Base-by-base conservation (phyloP, 2,329 filamentous ascomycete species). In the Mariannaea elegans region DNA sequence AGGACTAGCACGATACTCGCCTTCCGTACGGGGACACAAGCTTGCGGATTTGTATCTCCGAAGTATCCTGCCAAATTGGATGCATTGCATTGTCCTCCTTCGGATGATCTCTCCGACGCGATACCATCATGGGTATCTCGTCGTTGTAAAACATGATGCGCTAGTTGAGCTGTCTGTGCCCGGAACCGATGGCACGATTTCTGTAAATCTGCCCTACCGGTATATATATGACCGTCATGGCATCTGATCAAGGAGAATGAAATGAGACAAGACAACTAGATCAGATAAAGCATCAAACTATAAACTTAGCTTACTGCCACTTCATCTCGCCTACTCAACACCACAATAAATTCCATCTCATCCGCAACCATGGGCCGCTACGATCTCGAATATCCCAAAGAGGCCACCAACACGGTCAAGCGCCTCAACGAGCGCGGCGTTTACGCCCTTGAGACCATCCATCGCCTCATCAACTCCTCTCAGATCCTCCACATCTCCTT, bases 401-500 rank as follows among this genome's bases (percentile, higher is more conserved):
- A 84, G 67, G 76, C 82, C 24, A 81, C 81, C 67, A 91, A 88
- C 76, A 90, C 85, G 23, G 84, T 91, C 64, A 90, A 90, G 66
- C 84, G 90, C 23, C 85, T 89, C 68, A 85, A 85, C 67, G 80
- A 85, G 61, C 81, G 87, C 78, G 90, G 86, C 48, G 83, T 83
- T 49, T 96, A 97, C 72, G 87, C 92, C 56, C 83, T 90, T 49
- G 81, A 86, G 46, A 86, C 87, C 7, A 92, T 96, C 71, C 91
- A 96, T 74, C 74, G 77, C 58, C 90, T 96, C 70, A 81, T 97
- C 76, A 93, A 94, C 76, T 81, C 82, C 18, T 85, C 85, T n/a
- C 87, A 86, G 34, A 84, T 96, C 48, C 82, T 95, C 14, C 89
- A 96, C 77, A 88, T 96, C 69, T 93, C 92, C 64, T 96, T 96